Base-by-base conservation (phyloP, 2,329 filamentous ascomycete species). In the Aspergillus tanneri region DNA sequence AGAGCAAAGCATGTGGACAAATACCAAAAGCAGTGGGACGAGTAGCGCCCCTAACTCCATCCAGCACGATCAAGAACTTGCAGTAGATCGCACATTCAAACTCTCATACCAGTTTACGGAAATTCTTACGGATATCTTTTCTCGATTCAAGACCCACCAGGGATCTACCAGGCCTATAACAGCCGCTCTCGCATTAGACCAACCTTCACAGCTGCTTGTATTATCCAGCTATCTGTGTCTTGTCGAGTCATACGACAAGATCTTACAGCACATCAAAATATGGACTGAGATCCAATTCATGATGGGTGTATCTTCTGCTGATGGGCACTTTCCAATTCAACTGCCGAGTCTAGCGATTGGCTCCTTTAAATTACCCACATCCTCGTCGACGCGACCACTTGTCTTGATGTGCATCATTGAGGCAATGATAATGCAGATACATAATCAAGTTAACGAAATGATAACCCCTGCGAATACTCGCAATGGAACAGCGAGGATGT, bases 361-460 rank as follows among this genome's bases (percentile, higher is more conserved):
- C 12, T 45, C 9, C 42, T 45, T 45, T 38, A 8, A 45, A 12
- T 34, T 42, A 32, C 25, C 39, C 5, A 16, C 24, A 27, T 30
- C 25, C 11, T 42, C 39, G 25, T 42, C 25, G 14, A 42, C 24
- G 11, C 24, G 24, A 22, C 16, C 42, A 11, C 42, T 45, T 3
- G 42, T 45, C n/a, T 36, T 45, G 42, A 45, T 36, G n/a, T 45
- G 42, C 22, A 38, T 53, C 45, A n/a, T 53, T 50, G 1, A 47
- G 39, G 7, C 59, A 43, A 9, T 54, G 11, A 30, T 59, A 19
- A 61, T 57, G 32, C 34, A 38, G 16, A 36, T 28, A n/a, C 43
- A 28, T 12, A 18, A 37, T 34, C 34, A 38, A 23, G 14, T 37
- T 12, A 45, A 38, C 28, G 43, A 45, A 23, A 37, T 38, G 23